phyloP scores from a whole-genome alignment of 148 eudicot genomes.

The Chenopodium album region DNA sequence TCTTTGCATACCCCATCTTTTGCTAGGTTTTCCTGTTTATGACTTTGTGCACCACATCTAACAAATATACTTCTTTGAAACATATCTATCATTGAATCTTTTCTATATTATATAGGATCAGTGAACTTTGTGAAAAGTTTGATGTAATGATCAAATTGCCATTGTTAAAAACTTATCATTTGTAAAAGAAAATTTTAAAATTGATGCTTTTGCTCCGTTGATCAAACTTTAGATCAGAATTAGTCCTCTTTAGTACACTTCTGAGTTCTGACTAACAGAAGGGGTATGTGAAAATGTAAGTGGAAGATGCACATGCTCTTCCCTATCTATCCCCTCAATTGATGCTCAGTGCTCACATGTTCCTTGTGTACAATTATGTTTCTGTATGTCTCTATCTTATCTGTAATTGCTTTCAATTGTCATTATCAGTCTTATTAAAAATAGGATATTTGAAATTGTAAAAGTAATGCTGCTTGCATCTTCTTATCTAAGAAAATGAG shows the following conservation, averaged over 20 bases:
- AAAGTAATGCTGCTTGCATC: neutral
- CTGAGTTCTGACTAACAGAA: neutral
- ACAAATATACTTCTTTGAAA: neutral
- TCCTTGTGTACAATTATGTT: neutral
- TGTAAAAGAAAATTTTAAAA: neutral
- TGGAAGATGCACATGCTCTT: neutral
- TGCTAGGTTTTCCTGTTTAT: neutral
- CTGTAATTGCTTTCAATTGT: too few species aligned
- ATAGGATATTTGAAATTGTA: neutral
- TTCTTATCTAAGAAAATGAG: neutral
- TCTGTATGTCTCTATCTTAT: neutral
- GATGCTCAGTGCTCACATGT: neutral
- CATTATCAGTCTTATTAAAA: neutral
- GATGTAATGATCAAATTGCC: neutral
- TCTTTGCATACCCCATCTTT: neutral
- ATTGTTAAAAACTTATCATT: neutral
- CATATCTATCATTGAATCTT: neutral
- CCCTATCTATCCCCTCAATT: neutral
- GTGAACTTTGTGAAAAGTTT: neutral
- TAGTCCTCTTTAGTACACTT: neutral
- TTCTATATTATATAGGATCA: neutral
- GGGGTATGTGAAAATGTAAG: neutral
- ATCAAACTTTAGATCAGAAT: neutral
- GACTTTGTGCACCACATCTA: neutral
- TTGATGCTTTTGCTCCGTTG: neutral